Conservation (phyloP, 164 flowering plant genomes). For the Annona squamosa region DNA sequence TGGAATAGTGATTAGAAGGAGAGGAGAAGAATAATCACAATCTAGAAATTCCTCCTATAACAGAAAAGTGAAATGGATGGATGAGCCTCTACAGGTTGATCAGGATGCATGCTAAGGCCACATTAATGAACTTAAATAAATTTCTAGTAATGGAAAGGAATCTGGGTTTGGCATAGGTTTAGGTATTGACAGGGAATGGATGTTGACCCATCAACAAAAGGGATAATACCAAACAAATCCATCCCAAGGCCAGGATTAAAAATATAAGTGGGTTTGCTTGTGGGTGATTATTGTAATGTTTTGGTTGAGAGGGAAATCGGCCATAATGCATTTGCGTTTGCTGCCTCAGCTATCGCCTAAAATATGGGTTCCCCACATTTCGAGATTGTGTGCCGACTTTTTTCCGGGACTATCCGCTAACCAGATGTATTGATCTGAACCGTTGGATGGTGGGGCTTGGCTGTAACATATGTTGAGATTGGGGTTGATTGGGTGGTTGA, state of each 20-base stretch:
- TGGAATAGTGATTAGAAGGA: too few relatives aligned
- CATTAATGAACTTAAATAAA: constrained; percentile 10
- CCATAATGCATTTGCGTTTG: background rate
- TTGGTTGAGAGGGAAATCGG: constrained; percentile 32
- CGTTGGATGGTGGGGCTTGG: background rate
- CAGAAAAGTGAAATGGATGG: background rate
- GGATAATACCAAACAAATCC: constrained; percentile 78
- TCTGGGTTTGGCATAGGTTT: constrained; percentile 56
- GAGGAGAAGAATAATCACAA: too few relatives aligned
- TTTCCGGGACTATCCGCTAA: too few relatives aligned
- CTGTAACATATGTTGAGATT: background rate
- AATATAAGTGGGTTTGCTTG: constrained; percentile 45
- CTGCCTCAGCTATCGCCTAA: background rate
- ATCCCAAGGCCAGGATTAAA: constrained; percentile 24
- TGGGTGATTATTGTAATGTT: constrained; percentile 33
- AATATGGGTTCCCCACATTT: background rate
- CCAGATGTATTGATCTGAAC: background rate
- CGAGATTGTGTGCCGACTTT: background rate
- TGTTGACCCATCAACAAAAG: constrained; percentile 82
- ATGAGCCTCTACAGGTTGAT: background rate
- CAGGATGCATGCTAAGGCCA: background rate
- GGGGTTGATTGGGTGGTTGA: background rate
- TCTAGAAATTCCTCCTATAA: too few relatives aligned
- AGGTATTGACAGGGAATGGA: constrained; percentile 81
- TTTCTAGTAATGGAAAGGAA: constrained; percentile 48